Conservation (phyloP, 495 filamentous ascomycete species). For the Aspergillus asperescens region DNA sequence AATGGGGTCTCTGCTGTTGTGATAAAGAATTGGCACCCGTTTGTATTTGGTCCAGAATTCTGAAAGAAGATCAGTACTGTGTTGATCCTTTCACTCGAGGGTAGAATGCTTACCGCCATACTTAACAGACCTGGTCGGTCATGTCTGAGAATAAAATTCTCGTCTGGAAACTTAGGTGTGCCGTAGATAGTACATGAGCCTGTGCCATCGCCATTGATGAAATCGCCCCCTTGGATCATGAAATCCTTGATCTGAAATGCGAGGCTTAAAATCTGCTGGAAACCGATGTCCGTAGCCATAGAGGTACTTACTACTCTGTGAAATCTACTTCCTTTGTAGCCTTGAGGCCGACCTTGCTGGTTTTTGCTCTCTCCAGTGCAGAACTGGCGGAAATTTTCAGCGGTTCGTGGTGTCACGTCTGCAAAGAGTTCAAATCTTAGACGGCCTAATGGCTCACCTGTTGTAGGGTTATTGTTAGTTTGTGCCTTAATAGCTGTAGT, state of each 20-base stretch:
- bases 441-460: conserved; percentile 85
- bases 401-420: conserved; percentile 75
- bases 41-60: conserved; percentile 91
- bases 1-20: conserved; percentile 81
- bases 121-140: conserved; percentile 73
- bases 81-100: background rate
- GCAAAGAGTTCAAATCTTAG: conserved; percentile 93
- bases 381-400: conserved; percentile 96
- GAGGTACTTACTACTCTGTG: conserved; percentile 74
- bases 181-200: conserved; percentile 86
- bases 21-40: conserved; percentile 97
- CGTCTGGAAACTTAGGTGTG: conserved; percentile 77
- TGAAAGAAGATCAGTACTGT: conserved; percentile 24
- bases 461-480: background rate
- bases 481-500: background rate
- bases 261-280: background rate
- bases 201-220: conserved; percentile 88
- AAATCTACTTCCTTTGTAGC: conserved; percentile 92
- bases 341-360: conserved; percentile 70
- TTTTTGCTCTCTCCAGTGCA: conserved; percentile 93
- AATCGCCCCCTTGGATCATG: conserved; percentile 97
- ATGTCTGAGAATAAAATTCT: conserved; percentile 81
- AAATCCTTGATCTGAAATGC: conserved; percentile 81
- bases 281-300: background rate
- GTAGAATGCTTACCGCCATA: conserved; percentile 71